Conservation (phyloP, 2,329 filamentous ascomycete species). For the Cytospora schulzeri region DNA sequence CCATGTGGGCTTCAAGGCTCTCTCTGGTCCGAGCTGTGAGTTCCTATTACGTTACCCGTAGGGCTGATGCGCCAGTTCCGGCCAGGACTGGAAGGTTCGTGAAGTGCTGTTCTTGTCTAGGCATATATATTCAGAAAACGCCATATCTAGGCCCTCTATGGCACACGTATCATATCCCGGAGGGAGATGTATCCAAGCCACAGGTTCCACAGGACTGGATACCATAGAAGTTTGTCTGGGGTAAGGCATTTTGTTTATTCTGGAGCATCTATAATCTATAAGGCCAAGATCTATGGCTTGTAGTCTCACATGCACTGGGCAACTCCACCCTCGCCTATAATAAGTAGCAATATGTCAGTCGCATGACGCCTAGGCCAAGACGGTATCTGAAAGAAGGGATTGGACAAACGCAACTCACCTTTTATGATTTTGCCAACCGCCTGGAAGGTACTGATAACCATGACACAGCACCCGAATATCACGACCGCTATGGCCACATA, state of each 20-base stretch:
- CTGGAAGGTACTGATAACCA: slow-evolving; percentile 37
- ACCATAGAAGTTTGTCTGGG: background rate
- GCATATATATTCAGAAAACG: too few relatives aligned
- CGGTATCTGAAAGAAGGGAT: too few relatives aligned
- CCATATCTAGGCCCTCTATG: background rate
- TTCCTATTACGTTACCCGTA: slow-evolving; percentile 3
- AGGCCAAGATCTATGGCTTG: background rate
- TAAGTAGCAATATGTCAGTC: slow-evolving; percentile 3
- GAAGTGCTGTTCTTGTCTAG: background rate
- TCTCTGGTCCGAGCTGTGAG: background rate
- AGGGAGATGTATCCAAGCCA: background rate
- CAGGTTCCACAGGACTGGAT: background rate
- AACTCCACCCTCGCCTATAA: slow-evolving; percentile 35
- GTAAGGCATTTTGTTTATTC: background rate
- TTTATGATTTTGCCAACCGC: slow-evolving; percentile 36
- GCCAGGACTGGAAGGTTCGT: background rate
- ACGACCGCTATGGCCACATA: slow-evolving; percentile 35
- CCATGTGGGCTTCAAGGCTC: background rate
- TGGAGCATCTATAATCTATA: background rate
- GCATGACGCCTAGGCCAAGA: too few relatives aligned
- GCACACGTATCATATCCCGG: background rate
- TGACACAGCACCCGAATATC: slow-evolving; percentile 36
- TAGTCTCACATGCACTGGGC: slow-evolving; percentile 33
- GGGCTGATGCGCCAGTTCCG: slow-evolving; percentile 1
- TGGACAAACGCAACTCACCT: slow-evolving; percentile 29